Percentiles rank a stretch among this genome's conserved stretches.
phyloP scores from a whole-genome alignment of 257 asterid genomes.

The Nicotiana paniculata region DNA sequence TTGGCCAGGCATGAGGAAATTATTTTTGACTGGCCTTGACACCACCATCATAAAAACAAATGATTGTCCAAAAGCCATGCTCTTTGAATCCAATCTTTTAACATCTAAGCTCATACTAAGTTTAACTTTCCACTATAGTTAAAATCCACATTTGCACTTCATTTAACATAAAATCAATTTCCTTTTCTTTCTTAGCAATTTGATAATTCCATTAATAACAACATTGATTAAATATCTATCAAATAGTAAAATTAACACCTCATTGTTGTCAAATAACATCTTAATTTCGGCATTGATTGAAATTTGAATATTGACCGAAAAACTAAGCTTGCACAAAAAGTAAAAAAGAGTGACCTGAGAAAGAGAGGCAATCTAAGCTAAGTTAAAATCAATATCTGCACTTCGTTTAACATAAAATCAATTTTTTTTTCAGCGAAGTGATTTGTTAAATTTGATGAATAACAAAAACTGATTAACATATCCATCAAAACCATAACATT shows the following conservation, averaged over 20 bases:
- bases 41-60: background rate
- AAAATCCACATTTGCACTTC: background rate
- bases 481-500: no score
- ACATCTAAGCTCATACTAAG: background rate
- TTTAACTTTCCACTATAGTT: background rate
- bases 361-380: conserved; percentile 16
- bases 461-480: no score
- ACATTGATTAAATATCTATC: background rate
- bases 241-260: background rate
- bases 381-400: no score
- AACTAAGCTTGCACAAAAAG: background rate
- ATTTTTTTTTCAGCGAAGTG: no score
- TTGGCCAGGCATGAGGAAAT: no score
- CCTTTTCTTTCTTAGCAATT: background rate
- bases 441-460: no score
- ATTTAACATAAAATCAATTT: background rate
- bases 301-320: background rate
- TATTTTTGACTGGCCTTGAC: no score
- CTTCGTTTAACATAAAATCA: no score
- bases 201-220: background rate
- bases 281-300: background rate
- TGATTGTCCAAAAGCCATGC: background rate
- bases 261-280: background rate
- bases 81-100: background rate
- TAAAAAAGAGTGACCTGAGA: conserved; percentile 38